phyloP scores from a whole-genome alignment of 2,329 filamentous ascomycete genomes.

The Apiospora aurea region DNA sequence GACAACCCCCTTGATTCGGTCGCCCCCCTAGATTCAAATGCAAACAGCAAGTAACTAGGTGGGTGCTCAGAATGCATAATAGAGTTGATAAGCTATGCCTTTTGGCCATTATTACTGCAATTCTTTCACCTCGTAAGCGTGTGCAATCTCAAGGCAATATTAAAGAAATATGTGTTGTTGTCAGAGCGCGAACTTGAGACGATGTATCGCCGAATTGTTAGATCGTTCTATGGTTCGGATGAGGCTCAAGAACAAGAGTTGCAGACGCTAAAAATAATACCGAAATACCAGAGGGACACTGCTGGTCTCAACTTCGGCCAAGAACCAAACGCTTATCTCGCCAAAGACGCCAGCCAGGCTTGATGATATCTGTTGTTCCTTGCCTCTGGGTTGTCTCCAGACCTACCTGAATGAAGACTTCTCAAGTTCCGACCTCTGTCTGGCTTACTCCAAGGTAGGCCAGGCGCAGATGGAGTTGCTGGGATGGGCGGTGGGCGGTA shows the following conservation, averaged over 20 bases:
- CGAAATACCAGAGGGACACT: too few relatives aligned
- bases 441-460: background rate
- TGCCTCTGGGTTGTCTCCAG: too few relatives aligned
- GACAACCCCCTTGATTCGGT: background rate
- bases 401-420: too few relatives aligned
- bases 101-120: too few relatives aligned
- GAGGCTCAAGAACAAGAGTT: background rate
- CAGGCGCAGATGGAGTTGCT: background rate
- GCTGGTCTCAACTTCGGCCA: background rate
- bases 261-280: background rate
- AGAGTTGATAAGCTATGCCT: too few relatives aligned
- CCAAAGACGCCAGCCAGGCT: background rate
- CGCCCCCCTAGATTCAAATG: background rate
- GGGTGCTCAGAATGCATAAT: background rate
- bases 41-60: background rate
- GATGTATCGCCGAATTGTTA: background rate
- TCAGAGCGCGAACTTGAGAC: background rate
- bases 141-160: too few relatives aligned
- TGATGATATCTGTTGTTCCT: background rate
- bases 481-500: background rate
- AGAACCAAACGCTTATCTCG: background rate
- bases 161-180: background rate
- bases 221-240: background rate
- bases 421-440: too few relatives aligned
- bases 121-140: too few relatives aligned